Base-by-base conservation (phyloP, 257 asterid species). In the Ophiorrhiza pumila region DNA sequence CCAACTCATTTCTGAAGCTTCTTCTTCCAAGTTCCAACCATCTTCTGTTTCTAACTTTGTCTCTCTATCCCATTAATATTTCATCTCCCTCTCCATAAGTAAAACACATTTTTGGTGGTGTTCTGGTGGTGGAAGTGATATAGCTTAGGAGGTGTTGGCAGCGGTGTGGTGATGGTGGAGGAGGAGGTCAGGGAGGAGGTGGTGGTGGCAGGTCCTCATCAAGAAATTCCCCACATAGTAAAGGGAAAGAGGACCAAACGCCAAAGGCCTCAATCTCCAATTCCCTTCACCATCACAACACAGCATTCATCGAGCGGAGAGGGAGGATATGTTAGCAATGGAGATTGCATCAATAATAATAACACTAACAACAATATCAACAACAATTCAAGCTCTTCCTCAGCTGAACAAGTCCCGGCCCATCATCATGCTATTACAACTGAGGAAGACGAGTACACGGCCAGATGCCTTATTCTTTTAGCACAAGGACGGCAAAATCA, bases 371-470 rank as follows among this genome's bases (percentile, higher is more conserved):
- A 65, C 46, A 29, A 41, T 2, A 20, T 10, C 55, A 61, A 47
- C 37, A 52, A 27, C 61, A 76, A 68, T 65, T 43, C 71, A 2
- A 64, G 50, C 71, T 72, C 75, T 32, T 57, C 64, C 47, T 76
- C 78, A 10, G 70, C 53, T 2, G 74, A 71, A 52, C 71, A 37
- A 11, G 23, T 8, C 23, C 29, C 66, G 0, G n/a, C n/a, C n/a
- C 49, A 0, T 41, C 23, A 56, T 29, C 52, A 65, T 25, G 25
- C 14, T 12, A n/a, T n/a, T n/a, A 74, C 65, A 57, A 78, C 79
- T 47, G 74, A 75, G 25, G 89, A 95, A 73, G 99, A 95, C 10
- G 91, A 89, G 75, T 93, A 95, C 52, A 86, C 87, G 81, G 99
- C 98, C 61, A 84, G 85, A 60, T 90, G 97, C 62, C 84, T 95